Evolutionary conservation across 768 basidiomycete genomes (phyloP), one percentile per base, ranked within the genome.

Genomic region (Clitopilus passeckerianus): DNA sequence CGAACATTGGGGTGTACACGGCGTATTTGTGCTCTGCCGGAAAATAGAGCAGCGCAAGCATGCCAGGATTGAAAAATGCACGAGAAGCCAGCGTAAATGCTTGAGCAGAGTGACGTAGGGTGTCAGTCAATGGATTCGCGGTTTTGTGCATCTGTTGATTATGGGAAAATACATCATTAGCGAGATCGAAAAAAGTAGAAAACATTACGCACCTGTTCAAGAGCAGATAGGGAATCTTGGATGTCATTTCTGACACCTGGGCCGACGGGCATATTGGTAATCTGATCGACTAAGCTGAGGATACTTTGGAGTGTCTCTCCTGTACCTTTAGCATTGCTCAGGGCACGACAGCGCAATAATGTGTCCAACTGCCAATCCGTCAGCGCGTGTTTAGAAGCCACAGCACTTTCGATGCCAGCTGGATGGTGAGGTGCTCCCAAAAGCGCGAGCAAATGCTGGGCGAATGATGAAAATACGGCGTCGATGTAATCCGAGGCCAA

Each of bases 21-120:
- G 95, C 95, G 70, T 94, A 95, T 69, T 91, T 98, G 77, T 98
- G 97, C 69, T 98, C 97, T 18, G 93, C 88, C 20, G 97, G 97
- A 74, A 98, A 98, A 73, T 99, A 99, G 20, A 99, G 79, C 68
- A 98, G 74, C 14, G 93, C 95, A 65, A 98, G 75, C 95, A 98
- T 97, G 18, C 90, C 91, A 0, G 96, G 97, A 71, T 94, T 92
- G 76, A 97, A 98, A 79, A 97, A 98, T 3, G 97, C 96, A 43
- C 87, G 82, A 1, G 90, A 91, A 10, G 93, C 83, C 34, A 87
- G 77, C 0, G 78, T 79, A 52, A 86, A 71, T 0, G 93, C 91
- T 58, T 76, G 70, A 14, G 82, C 79, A 1, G 91, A 92, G 67
- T 84, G 77, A 24, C 71, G 71, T 46, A 93, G 79, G 4, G 86